Evolutionary conservation across 805 yeast genomes (phyloP).

Genomic region (Saturnispora dispora): DNA sequence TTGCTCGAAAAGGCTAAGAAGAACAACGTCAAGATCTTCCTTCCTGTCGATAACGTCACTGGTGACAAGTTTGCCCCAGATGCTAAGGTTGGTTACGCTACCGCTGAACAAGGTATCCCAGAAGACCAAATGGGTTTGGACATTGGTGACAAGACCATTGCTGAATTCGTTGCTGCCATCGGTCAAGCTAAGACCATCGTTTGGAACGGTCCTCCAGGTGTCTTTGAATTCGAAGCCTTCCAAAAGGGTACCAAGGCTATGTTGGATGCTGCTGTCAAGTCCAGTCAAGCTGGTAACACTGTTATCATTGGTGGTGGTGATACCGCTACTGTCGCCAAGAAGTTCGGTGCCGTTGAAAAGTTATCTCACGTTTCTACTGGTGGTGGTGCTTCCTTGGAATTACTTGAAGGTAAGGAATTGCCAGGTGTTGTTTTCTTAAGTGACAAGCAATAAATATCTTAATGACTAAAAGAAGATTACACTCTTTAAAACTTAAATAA

Average conservation of each 20-base stretch:
- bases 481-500: not conserved
- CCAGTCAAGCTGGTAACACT: slow-evolving; percentile 82
- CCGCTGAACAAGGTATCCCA: slow-evolving; percentile 88
- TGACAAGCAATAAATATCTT: slow-evolving; percentile 36
- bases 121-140: slow-evolving; percentile 94
- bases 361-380: slow-evolving; percentile 98
- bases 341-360: slow-evolving; percentile 93
- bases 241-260: slow-evolving; percentile 86
- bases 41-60: slow-evolving; percentile 93
- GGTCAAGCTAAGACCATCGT: slow-evolving; percentile 94
- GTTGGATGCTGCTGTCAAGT: slow-evolving; percentile 79
- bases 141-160: slow-evolving; percentile 82
- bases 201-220: slow-evolving; percentile 99
- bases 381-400: slow-evolving; percentile 99
- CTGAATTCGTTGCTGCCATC: slow-evolving; percentile 73
- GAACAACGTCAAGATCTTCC: slow-evolving; percentile 85
- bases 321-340: slow-evolving; percentile 98
- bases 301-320: slow-evolving; percentile 99
- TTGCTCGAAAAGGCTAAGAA: slow-evolving; percentile 93
- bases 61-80: slow-evolving; percentile 92
- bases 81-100: slow-evolving; percentile 77
- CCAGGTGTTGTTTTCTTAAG: slow-evolving; percentile 97
- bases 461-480: not conserved
- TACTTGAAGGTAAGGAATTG: slow-evolving; percentile 95
- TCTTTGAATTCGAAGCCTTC: slow-evolving; percentile 91